Conservation (phyloP, 306 rosid species). For the Fragaria iinumae region DNA sequence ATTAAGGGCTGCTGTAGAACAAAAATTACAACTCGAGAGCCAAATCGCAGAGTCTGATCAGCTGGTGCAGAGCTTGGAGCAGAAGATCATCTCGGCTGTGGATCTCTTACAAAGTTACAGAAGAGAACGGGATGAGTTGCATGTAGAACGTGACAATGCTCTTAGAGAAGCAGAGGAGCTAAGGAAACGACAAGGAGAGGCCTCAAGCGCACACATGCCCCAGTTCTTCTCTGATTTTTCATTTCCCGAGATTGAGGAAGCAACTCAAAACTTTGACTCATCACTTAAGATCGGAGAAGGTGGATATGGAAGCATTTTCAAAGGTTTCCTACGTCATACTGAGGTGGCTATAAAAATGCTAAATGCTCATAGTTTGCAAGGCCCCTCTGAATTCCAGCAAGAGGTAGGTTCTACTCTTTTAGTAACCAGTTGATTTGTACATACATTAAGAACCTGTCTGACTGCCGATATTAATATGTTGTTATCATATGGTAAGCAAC, state of each 20-base stretch:
- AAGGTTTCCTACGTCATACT: constrained; percentile 67
- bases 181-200: constrained; percentile 54
- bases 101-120: constrained; percentile 46
- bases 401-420: constrained; percentile 51
- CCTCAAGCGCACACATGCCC: constrained; percentile 35
- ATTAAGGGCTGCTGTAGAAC: constrained; percentile 46
- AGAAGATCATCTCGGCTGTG: constrained; percentile 48
- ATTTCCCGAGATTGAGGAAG: constrained; percentile 60
- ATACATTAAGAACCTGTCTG: neutral
- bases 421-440: constrained; percentile 1
- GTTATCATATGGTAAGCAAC: neutral
- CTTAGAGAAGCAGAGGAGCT: constrained; percentile 70
- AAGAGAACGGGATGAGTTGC: constrained; percentile 62
- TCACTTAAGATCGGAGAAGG: constrained; percentile 84
- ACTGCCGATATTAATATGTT: neutral
- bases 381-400: constrained; percentile 70
- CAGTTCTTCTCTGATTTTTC: constrained; percentile 65
- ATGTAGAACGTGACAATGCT: constrained; percentile 53
- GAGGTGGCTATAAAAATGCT: constrained; percentile 77
- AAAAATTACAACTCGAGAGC: constrained; percentile 48
- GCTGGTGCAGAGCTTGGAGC: constrained; percentile 44
- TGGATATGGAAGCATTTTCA: constrained; percentile 81
- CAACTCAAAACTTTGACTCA: constrained; percentile 54
- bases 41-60: constrained; percentile 53
- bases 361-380: constrained; percentile 56